Evolutionary conservation across 805 yeast genomes (phyloP), one percentile per base, ranked within the genome.

Genomic region (Blastobotrys mokoenaii): DNA sequence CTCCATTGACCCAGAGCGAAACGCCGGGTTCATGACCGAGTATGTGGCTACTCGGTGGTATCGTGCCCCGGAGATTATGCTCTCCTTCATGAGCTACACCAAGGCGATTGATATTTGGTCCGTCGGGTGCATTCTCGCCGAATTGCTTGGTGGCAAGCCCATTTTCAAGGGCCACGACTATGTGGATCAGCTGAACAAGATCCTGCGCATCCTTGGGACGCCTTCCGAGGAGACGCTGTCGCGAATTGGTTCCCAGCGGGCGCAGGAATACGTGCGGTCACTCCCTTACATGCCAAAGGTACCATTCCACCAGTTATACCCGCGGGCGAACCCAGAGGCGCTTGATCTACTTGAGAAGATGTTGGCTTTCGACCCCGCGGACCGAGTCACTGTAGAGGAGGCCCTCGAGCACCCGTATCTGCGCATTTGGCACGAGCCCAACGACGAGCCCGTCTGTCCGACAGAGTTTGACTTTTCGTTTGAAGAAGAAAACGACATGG

Each of bases 31-130:
- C 62, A 83, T 90, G 95, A 90, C 97, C 2, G 97, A 90, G 64
- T 90, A 90, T 61, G 97, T 90, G 38, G 97, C 97, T 8, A 90
- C 97, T 2, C 71, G 97, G 53, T 90, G 97, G 97, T 90, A 90
- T 64, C 72, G 97, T 46, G 97, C 97, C 0, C 97, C 97, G 0
- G 97, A 90, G 58, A 88, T 90, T 61, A 90, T 90, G 97, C 73
- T 90, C 41, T 87, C 96, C 11, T 87, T 89, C 57, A 90, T 88
- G 51, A 86, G 84, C 57, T 90, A 90, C 67, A 84, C 96, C 20
- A 84, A 90, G 33, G 96, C 96, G 31, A 90, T 90, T 58, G 97
- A 90, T 65, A 79, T 90, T 29, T 90, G 97, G 97, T 83, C 95
- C 1, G 95, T 88, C 17, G 97, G 97, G 3, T 90, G 97, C 65